These are phyloP conservation scores for Globisporangium splendens DNA, from an alignment of 352 stramenopile genomes.

Conservation along the genomic window DNA sequence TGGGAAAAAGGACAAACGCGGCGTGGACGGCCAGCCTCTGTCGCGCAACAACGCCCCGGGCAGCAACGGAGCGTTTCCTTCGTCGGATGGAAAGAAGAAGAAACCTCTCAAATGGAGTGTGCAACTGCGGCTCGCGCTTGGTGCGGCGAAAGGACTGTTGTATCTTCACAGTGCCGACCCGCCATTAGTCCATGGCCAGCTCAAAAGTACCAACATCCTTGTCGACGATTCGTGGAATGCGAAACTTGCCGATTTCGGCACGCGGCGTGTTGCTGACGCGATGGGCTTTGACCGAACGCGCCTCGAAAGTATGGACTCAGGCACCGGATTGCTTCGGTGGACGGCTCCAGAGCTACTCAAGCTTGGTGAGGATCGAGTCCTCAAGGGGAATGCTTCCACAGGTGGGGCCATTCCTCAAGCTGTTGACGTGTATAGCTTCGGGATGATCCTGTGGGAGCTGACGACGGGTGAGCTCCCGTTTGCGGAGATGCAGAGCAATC, in stretches of 20 bases:
- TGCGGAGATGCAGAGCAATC: constrained; percentile 56
- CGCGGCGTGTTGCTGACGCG: constrained; percentile 69
- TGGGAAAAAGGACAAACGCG: constrained; percentile 6
- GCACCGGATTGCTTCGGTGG: constrained; percentile 63
- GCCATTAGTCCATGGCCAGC: constrained; percentile 79
- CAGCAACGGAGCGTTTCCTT: constrained; percentile 15
- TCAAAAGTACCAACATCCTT: constrained; percentile 88
- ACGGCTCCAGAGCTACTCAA: constrained; percentile 80
- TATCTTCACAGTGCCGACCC: constrained; percentile 85
- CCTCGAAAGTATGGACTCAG: constrained; percentile 53
- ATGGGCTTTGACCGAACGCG: constrained; percentile 70
- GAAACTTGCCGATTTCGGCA: constrained; percentile 87
- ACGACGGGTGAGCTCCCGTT: constrained; percentile 81
- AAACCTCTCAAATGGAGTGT: constrained; percentile 80
- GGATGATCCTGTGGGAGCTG: constrained; percentile 87
- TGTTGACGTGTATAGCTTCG: constrained; percentile 87
- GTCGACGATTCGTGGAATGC: constrained; percentile 89
- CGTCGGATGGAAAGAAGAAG: constrained; percentile 34
- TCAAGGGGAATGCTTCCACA: constrained; percentile 32
- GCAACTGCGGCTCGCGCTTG: constrained; percentile 75
- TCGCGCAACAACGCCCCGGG: constrained; percentile 12
- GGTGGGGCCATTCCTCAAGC: constrained; percentile 48
- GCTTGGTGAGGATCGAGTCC: constrained; percentile 64
- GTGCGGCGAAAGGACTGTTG: constrained; percentile 70
- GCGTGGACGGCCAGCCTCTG: constrained; percentile 9